A percentile compares a stretch with the other conserved stretches of the same genome.
Conservation (phyloP, 164 flowering plant genomes). For the grape (Vitis vinifera) region ASM3070453v1 NC_081806.1:79001-79500, state of each 20-base stretch:
- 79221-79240: background rate
- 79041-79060: constrained; percentile 77
- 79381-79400: constrained; percentile 86
- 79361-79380: constrained; percentile 69
- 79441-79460: constrained; percentile 57
- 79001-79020: constrained; percentile 72
- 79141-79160: background rate
- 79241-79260: background rate
- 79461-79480: constrained; percentile 43
- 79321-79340: background rate
- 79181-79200: background rate
- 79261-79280: background rate
- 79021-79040: constrained; percentile 96
- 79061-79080: constrained; percentile 88
- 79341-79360: constrained; percentile 19
- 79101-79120: background rate
- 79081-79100: constrained; percentile 19
- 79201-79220: background rate
- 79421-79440: constrained; percentile 94
- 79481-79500: constrained; percentile 48
- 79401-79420: constrained; percentile 82
- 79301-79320: background rate
- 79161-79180: background rate
- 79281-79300: background rate
- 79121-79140: background rate